Base-by-base conservation (phyloP, 306 rosid genomes). In the Cercis canadensis region DNA sequence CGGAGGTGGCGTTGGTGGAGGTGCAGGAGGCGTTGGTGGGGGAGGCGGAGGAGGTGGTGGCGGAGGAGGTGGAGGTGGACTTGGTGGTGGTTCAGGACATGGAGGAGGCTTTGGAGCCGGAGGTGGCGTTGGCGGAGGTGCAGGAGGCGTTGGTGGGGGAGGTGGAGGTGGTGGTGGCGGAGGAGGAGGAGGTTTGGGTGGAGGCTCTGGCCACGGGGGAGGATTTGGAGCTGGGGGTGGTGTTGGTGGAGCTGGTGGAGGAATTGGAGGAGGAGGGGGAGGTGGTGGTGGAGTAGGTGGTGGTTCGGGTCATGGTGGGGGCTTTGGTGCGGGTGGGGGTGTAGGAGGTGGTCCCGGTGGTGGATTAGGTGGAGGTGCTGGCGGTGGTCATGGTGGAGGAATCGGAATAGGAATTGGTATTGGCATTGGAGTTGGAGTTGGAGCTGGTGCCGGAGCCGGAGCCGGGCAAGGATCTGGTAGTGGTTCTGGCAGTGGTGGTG, bases 361-460 rank as follows among this genome's bases (percentile, higher is more conserved):
- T 1, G 58, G 58, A 24, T 24, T 24, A 3, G 86, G 84, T 2
- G 72, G 34, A 4, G 82, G 84, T 0, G 66, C 45, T 1, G 92
- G 90, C 0, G 83, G 75, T 2, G 86, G 89, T 0, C 0, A 39
- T 11, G 89, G 88, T 1, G 21, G 75, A 51, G 86, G 90, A 56
- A 36, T 77, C 33, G 91, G 88, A 5, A 72, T 78, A 31, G 92
- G 92, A 8, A 72, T 75, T 13, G 92, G 92, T 0, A 74, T 88
- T 1, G 92, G 96, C 0, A 62, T 69, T 6, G 84, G 92, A 8
- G 55, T 49, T 3, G 87, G 88, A 15, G 55, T 17, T 3, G 85
- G 81, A 3, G 52, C 32, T 7, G 85, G 92, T 5, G 29, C 29
- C 2, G 29, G 29, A 1, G 29, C 29, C 2, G 29, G 29, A 1